Percentiles rank a stretch among this genome's conserved stretches.
These are phyloP conservation scores for Gastrolobium bilobum DNA, from an alignment of 306 rosid species.

Conservation along the genomic window DNA sequence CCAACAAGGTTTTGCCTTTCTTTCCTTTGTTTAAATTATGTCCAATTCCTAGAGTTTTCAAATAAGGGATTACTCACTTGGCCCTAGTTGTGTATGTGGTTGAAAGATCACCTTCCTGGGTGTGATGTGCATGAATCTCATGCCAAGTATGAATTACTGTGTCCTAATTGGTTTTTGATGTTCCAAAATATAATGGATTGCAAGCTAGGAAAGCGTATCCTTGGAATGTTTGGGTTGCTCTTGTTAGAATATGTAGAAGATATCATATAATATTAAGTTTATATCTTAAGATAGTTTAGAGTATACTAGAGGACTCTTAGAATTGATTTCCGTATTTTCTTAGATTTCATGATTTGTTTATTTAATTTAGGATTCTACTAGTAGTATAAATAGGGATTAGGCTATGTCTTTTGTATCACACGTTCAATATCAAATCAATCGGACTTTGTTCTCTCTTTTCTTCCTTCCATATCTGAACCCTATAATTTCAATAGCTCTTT, in stretches of 20 bases:
- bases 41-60: constrained; percentile 24
- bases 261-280: too few relatives aligned
- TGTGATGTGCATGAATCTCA: constrained; percentile 1
- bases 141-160: neutral
- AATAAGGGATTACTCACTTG: constrained; percentile 2
- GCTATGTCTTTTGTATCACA: too few relatives aligned
- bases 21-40: constrained; percentile 15
- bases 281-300: too few relatives aligned
- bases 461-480: too few relatives aligned
- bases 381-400: too few relatives aligned
- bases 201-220: neutral
- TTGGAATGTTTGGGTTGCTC: neutral
- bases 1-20: neutral
- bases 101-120: constrained; percentile 9
- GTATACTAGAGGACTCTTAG: too few relatives aligned
- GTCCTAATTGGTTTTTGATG: constrained; percentile 24
- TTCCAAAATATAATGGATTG: constrained; percentile 12
- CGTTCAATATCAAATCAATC: too few relatives aligned
- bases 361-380: too few relatives aligned
- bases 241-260: too few relatives aligned
- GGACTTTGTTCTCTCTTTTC: too few relatives aligned
- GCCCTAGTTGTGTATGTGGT: neutral
- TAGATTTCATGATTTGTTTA: too few relatives aligned
- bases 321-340: too few relatives aligned
- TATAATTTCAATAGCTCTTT: neutral